Conservation (phyloP, 2,329 filamentous ascomycete genomes). For the Stagonosporopsis vannaccii region DNA sequence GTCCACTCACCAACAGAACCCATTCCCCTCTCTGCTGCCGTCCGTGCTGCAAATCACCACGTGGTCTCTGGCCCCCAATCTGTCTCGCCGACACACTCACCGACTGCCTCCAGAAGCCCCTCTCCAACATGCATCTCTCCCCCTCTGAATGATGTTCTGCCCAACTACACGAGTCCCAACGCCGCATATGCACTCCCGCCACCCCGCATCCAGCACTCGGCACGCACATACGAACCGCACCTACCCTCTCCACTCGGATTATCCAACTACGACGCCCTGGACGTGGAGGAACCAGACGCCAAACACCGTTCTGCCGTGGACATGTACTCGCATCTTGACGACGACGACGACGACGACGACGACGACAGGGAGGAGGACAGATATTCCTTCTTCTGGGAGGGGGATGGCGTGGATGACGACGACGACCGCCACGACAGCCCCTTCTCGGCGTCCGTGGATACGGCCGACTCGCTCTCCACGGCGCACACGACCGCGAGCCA, state of each 20-base stretch:
- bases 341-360: slow-evolving; percentile 20
- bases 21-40: slow-evolving; percentile 23
- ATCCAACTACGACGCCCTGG: slow-evolving; percentile 55
- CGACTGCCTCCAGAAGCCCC: slow-evolving; percentile 27
- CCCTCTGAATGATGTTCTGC: slow-evolving; percentile 3
- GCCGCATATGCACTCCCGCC: slow-evolving; percentile 39
- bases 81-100: slow-evolving; percentile 24
- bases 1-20: slow-evolving; percentile 24
- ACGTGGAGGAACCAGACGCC: slow-evolving; percentile 34
- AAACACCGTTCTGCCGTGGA: slow-evolving; percentile 30
- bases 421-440: slow-evolving; percentile 22
- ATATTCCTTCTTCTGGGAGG: slow-evolving; percentile 10
- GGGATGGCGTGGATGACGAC: too few species aligned
- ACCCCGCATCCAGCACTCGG: slow-evolving; percentile 26
- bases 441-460: slow-evolving; percentile 25
- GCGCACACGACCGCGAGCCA: background rate
- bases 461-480: slow-evolving; percentile 1
- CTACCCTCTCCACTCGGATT: slow-evolving; percentile 50
- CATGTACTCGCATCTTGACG: slow-evolving; percentile 41
- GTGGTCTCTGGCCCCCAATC: slow-evolving; percentile 27
- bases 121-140: slow-evolving; percentile 27
- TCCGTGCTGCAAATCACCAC: slow-evolving; percentile 24
- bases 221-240: slow-evolving; percentile 41
- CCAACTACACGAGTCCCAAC: slow-evolving; percentile 39
- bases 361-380: slow-evolving; percentile 22